Percentiles rank a stretch among this genome's conserved stretches.
These are phyloP conservation scores for Cytospora piceae DNA, from an alignment of 2,329 filamentous ascomycete species.

Conservation along the genomic window DNA sequence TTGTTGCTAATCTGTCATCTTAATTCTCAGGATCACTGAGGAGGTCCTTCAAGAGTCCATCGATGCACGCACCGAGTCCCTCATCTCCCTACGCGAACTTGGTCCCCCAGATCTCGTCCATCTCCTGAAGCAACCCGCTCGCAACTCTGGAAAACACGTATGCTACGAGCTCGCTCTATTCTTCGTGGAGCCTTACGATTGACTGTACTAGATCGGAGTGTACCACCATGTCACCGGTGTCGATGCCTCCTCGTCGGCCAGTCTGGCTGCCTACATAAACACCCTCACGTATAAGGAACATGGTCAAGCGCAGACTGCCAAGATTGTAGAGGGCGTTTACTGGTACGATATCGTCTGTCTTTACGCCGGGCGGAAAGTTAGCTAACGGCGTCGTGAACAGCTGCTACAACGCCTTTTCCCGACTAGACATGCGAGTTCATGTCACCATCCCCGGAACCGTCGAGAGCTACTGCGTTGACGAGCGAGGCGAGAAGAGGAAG, in stretches of 20 bases:
- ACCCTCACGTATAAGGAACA: constrained; percentile 89
- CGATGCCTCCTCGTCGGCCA: constrained; percentile 96
- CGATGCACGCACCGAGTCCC: constrained; percentile 87
- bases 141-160: constrained; percentile 62
- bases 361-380: constrained; percentile 3
- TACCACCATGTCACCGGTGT: constrained; percentile 98
- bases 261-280: constrained; percentile 96
- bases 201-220: constrained; percentile 70
- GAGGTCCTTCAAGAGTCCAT: constrained; percentile 90
- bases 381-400: constrained; percentile 39
- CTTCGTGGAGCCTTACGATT: constrained; percentile 27
- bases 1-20: constrained; percentile 33
- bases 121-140: constrained; percentile 74
- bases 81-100: constrained; percentile 84
- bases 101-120: constrained; percentile 96
- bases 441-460: constrained; percentile 96
- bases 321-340: constrained; percentile 92
- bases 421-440: constrained; percentile 97
- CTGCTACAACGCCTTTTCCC: constrained; percentile 99
- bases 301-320: constrained; percentile 74
- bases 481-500: constrained; percentile 91
- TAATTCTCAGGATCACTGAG: constrained; percentile 76
- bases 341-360: constrained; percentile 63
- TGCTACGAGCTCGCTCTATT: constrained; percentile 1
- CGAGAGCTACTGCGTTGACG: constrained; percentile 96